These are phyloP conservation scores for Penicilliopsis zonata DNA, from an alignment of 495 filamentous ascomycete genomes.

Conservation along the genomic window DNA sequence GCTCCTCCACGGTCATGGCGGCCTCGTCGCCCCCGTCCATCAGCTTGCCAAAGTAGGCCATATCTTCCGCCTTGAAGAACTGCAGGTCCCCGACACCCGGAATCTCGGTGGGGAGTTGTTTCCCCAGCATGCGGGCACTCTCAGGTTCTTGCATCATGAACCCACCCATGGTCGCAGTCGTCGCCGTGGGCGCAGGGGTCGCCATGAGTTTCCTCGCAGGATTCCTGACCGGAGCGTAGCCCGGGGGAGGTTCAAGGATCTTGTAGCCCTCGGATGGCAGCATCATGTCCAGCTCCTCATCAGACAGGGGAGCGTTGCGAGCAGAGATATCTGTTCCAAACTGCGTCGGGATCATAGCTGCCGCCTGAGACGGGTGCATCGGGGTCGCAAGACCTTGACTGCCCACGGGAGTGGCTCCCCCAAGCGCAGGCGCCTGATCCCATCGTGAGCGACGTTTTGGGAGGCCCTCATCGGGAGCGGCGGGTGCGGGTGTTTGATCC, in stretches of 20 bases:
- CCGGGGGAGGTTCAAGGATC: conserved; percentile 82
- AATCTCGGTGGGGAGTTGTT: conserved; percentile 91
- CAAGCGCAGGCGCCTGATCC: conserved; percentile 67
- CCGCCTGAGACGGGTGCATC: conserved; percentile 67
- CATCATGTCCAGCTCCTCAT: conserved; percentile 90
- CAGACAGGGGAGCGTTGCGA: conserved; percentile 68
- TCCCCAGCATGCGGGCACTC: conserved; percentile 65
- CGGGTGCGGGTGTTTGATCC: conserved; percentile 71
- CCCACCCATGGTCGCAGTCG: conserved; percentile 55
- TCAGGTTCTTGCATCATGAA: conserved; percentile 99
- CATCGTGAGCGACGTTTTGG: conserved; percentile 68
- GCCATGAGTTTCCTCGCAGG: conserved; percentile 65
- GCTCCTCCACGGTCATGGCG: conserved; percentile 79
- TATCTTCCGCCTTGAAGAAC: conserved; percentile 98
- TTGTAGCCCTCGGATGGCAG: conserved; percentile 89
- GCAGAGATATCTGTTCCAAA: conserved; percentile 77
- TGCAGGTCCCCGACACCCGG: conserved; percentile 95
- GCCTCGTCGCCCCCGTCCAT: conserved; percentile 93
- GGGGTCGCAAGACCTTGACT: conserved; percentile 74
- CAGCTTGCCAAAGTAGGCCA: conserved; percentile 97
- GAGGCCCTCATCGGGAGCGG: conserved; percentile 38
- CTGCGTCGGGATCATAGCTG: conserved; percentile 39
- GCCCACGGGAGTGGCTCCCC: conserved; percentile 65
- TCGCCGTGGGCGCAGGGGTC: conserved; percentile 56
- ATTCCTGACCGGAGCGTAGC: conserved; percentile 75